Evolutionary conservation across 1,139 yeast genomes (phyloP).

Genomic region (Pichia sp.): DNA sequence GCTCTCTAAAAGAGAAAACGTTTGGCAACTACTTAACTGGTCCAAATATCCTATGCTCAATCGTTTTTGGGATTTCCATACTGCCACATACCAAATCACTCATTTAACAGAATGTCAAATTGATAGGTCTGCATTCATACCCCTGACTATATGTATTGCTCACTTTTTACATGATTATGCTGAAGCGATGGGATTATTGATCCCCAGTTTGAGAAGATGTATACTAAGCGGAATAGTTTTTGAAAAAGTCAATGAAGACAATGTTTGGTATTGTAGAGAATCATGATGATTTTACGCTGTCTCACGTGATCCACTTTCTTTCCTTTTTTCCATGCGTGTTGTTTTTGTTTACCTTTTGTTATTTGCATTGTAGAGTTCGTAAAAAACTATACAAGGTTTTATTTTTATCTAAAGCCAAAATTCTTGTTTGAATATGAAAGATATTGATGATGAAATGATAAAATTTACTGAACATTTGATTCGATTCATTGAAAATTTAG

Average conservation of each 20-base stretch:
- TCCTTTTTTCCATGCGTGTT: no score
- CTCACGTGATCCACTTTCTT: slow-evolving; percentile 1
- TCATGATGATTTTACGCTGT: not conserved
- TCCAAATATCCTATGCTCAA: slow-evolving; percentile 10
- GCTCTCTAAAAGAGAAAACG: slow-evolving; percentile 31
- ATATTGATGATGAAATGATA: no score
- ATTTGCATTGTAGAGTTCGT: no score
- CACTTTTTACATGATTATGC: slow-evolving; percentile 37
- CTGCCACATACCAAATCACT: slow-evolving; percentile 29
- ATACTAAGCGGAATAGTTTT: slow-evolving; percentile 24
- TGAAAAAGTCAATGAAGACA: slow-evolving; percentile 6
- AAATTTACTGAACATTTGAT: no score
- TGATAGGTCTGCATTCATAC: slow-evolving; percentile 27
- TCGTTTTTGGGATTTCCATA: slow-evolving; percentile 38
- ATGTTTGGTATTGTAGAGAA: slow-evolving; percentile 14
- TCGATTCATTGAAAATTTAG: no score
- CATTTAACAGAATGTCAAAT: slow-evolving; percentile 30
- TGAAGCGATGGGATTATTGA: slow-evolving; percentile 21
- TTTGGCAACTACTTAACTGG: not conserved
- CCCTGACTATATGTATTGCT: slow-evolving; percentile 29
- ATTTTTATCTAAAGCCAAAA: no score
- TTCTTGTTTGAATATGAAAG: no score
- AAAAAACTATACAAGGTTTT: no score
- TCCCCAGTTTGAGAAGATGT: slow-evolving; percentile 26
- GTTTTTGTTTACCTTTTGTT: no score